Conservation (phyloP, 768 basidiomycete species). For the Lactarius deliciosus region DNA sequence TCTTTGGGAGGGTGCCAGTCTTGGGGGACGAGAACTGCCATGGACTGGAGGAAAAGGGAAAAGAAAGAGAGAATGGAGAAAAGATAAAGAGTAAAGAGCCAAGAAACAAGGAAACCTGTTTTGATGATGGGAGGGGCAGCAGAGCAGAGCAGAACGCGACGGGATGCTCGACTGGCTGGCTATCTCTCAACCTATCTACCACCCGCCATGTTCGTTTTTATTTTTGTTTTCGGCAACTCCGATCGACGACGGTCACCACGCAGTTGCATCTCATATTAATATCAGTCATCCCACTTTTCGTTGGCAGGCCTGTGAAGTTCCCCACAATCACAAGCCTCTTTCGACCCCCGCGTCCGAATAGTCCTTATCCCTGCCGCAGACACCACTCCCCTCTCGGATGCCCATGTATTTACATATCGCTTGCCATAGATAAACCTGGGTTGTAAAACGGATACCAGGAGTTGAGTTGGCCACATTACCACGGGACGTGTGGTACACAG, state of each 20-base stretch:
- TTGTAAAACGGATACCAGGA: too few relatives aligned
- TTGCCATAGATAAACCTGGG: too few relatives aligned
- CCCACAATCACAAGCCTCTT: not conserved
- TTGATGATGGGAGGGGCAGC: constrained; percentile 4
- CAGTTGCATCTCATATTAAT: constrained; percentile 5
- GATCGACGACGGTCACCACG: constrained; percentile 6
- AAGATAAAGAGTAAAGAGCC: constrained; percentile 1
- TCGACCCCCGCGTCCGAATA: not conserved
- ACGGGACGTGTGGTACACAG: not conserved
- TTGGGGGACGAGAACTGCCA: constrained; percentile 77
- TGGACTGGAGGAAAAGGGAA: constrained; percentile 40
- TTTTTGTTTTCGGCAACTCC: constrained; percentile 2
- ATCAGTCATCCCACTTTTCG: not conserved
- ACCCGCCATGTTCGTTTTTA: not conserved
- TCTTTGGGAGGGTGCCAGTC: constrained; percentile 74
- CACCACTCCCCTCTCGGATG: not conserved
- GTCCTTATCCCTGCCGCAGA: too few relatives aligned
- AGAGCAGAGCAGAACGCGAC: not conserved
- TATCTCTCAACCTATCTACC: constrained; percentile 1
- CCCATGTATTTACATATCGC: not conserved
- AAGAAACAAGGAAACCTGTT: not conserved
- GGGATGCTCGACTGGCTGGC: not conserved
- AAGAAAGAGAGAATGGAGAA: not conserved
- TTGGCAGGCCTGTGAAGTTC: too few relatives aligned
- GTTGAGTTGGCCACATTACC: too few relatives aligned